A percentile compares a stretch with the other conserved stretches of the same genome.
Evolutionary conservation across 2,329 filamentous ascomycete species (phyloP).

Genomic region (Atkinsonella hypoxylon): DNA sequence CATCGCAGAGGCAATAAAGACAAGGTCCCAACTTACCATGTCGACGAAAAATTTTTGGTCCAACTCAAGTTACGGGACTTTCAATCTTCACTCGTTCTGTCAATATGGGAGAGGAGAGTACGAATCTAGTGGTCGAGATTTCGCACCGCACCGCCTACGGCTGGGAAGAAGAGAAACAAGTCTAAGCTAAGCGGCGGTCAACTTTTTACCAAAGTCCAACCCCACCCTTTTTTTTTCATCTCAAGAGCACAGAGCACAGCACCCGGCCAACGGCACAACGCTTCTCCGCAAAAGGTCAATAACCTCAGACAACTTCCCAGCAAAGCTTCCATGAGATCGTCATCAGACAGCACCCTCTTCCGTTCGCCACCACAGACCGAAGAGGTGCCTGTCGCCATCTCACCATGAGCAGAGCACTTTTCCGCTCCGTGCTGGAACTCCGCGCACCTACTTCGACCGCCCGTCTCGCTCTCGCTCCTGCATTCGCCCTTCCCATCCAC

Average conservation of each 20-base stretch:
- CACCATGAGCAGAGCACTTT: constrained; percentile 45
- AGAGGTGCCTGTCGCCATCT: constrained; percentile 9
- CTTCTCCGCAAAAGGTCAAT: constrained; percentile 21
- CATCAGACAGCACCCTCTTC: constrained; percentile 1
- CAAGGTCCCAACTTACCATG: constrained; percentile 3
- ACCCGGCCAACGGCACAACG: constrained; percentile 16
- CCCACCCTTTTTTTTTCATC: constrained; percentile 1
- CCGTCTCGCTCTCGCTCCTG: constrained; percentile 13
- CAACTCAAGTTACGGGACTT: constrained; percentile 3
- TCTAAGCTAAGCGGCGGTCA: neutral
- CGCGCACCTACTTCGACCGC: constrained; percentile 25
- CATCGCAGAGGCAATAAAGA: no score
- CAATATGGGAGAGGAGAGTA: neutral
- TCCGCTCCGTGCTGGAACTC: constrained; percentile 52
- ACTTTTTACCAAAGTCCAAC: neutral
- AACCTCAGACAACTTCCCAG: neutral
- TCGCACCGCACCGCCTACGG: constrained; percentile 3
- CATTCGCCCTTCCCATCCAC: constrained; percentile 16
- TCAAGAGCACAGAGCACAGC: constrained; percentile 10
- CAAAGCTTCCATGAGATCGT: neutral
- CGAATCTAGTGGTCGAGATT: constrained; percentile 7
- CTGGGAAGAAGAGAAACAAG: constrained; percentile 6
- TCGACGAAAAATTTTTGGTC: no score
- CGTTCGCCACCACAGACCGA: neutral
- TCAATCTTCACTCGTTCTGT: neutral